These are phyloP conservation scores for Daphne laureola DNA, from an alignment of 441 rosid genomes.

Conservation along the genomic window DNA sequence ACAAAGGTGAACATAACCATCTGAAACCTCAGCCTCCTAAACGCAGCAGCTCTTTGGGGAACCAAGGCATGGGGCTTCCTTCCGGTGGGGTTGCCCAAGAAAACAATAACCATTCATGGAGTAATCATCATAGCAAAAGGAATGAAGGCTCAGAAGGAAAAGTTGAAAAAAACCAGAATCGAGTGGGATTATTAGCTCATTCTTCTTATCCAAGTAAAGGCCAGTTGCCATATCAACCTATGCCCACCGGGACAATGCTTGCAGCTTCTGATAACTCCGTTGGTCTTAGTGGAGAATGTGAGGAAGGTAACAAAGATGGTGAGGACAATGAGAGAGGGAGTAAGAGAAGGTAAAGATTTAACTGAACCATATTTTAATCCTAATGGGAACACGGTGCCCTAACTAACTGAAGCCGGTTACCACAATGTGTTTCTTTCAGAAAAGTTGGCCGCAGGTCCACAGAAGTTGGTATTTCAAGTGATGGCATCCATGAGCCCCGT, in stretches of 20 bases:
- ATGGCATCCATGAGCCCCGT: constrained; percentile 28
- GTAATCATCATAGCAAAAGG: constrained; percentile 28
- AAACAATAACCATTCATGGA: constrained; percentile 20
- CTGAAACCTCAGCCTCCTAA: constrained; percentile 62
- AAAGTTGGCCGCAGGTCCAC: constrained; percentile 48
- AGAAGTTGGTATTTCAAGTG: constrained; percentile 42
- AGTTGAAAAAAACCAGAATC: constrained; percentile 44
- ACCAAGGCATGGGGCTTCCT: constrained; percentile 29
- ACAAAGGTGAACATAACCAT: constrained; percentile 89
- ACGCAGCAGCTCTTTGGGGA: constrained; percentile 29
- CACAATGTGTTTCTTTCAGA: constrained; percentile 21
- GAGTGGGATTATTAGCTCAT: constrained; percentile 24
- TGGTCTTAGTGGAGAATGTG: constrained; percentile 55
- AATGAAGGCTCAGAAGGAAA: constrained; percentile 36
- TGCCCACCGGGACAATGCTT: constrained; percentile 9
- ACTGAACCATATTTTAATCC: background rate
- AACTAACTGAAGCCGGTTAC: background rate
- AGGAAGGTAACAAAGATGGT: constrained; percentile 47
- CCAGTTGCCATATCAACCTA: constrained; percentile 19
- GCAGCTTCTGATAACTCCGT: constrained; percentile 52
- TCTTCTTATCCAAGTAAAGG: constrained; percentile 28
- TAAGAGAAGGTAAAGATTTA: constrained; percentile 55
- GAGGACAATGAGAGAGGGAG: constrained; percentile 52
- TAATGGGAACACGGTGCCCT: background rate
- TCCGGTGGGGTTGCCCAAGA: constrained; percentile 35